Evolutionary conservation across 2,329 filamentous ascomycete species (phyloP).

Genomic region (Aspergillus sp.): DNA sequence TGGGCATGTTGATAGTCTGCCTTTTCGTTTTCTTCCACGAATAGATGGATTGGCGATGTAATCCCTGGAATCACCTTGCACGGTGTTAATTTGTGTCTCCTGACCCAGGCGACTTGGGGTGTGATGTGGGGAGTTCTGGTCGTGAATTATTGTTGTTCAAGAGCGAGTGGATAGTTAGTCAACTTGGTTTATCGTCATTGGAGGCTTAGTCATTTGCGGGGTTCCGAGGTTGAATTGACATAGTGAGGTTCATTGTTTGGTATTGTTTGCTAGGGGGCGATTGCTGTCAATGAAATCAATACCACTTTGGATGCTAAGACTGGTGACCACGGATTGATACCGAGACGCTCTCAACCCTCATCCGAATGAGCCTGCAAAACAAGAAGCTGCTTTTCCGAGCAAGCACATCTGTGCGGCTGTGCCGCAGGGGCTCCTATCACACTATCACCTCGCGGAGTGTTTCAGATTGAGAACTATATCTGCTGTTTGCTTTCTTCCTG

Average conservation of each 20-base stretch:
- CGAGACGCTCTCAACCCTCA: neutral
- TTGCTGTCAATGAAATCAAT: neutral
- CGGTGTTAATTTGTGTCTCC: neutral
- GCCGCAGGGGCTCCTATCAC: slow-evolving; percentile 10
- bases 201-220: neutral
- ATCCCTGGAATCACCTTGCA: neutral
- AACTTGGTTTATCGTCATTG: no score
- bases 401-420: slow-evolving; percentile 1
- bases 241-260: no score
- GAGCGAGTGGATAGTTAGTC: neutral
- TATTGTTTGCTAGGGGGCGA: no score
- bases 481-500: neutral
- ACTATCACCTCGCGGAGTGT: slow-evolving; percentile 17
- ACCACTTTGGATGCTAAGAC: neutral
- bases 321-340: neutral
- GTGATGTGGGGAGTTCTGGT: neutral
- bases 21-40: neutral
- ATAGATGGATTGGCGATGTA: neutral
- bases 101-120: neutral
- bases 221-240: neutral
- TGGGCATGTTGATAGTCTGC: slow-evolving; percentile 21
- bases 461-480: slow-evolving; percentile 9
- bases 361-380: neutral
- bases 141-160: neutral
- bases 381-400: neutral